Base-by-base conservation (phyloP, 805 yeast species). In the Myxozyma sirexii region DNA sequence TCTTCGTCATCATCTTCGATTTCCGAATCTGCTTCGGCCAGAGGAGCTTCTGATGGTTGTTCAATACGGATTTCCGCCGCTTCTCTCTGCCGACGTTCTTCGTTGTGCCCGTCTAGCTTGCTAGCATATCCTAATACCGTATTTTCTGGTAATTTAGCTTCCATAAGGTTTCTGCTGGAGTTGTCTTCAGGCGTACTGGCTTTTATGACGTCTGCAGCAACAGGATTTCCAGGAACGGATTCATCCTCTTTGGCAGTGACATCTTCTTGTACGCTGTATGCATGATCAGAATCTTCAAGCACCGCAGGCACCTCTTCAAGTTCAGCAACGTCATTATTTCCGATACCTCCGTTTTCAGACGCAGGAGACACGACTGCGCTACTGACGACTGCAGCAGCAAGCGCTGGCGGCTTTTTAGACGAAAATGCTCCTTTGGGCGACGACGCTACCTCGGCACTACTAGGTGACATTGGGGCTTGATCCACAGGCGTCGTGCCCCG, bases 1-100 rank as follows among this genome's bases (percentile, higher is more conserved):
- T 52, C 64, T 26, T 59, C 62, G 23, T 69, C 57, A 24, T 24
- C 52, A 6, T 61, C 66, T 33, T 53, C 65, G 21, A 56, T 61
- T 33, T 59, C 61, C 26, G 66, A 46, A 21, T 15, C 57, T 15
- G 33, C 50, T 31, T 46, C 17, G 21, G n/a, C 21, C 3, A 38
- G 12, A 38, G n/a, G 19, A 7, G 21, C 8, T 38, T 15, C 19
- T 17, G n/a, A 8, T 15, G 6, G 19, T 38, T 13, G 12, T 17
- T 38, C 42, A 19, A 38, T 19, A 10, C 45, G 27, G 27, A 1
- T 4, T 27, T 23, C 27, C 5, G 8, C 27, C 5, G 21, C 15
- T 21, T 8, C 31, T 26, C 29, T 17, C 12, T 10, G 37, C 4
- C 15, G 19, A 7, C 21, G n/a, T 19, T 19, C 45, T 41, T 19